Evolutionary conservation across 192 early-diverging fungal species (phyloP), one percentile per base, ranked within the genome.

Genomic region (Coemansia umbellata): DNA sequence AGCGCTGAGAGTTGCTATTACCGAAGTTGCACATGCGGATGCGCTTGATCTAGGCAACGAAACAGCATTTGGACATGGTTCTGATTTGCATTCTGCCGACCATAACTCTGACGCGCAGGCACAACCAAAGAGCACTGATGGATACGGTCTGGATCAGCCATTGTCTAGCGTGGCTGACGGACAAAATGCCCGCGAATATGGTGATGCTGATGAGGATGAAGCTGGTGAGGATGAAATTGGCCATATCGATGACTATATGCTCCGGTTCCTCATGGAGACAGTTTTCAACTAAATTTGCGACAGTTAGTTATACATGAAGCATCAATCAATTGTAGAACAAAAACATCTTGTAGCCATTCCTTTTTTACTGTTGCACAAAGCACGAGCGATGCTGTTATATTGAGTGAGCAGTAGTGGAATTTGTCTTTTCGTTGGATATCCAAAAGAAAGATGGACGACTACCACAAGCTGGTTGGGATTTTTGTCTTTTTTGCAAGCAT

Each of bases 231-330:
- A 63, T 9, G 76, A 71, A n/a, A 65, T 88, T 24, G 82, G 81
- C 8, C 85, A 87, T 58, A 81, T 90, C 23, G 88, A 90, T 53
- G 79, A 87, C 60, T 89, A 87, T 32, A 87, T 87, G 84, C 53
- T 85, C 21, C 78, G 84, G 21, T 85, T 85, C 33, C 36, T 74
- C 55, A 44, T 45, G 43, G 43, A 45, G 43, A 13, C 23, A 3
- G 43, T 45, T 4, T 45, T 45, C 21, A 45, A 45, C 17, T 45
- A 26, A 45, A 28, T n/a, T n/a, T n/a, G n/a, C n/a, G n/a, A n/a
- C n/a, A n/a, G n/a, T n/a, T n/a, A n/a, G n/a, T n/a, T n/a, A n/a
- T n/a, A n/a, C n/a, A n/a, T n/a, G n/a, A n/a, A n/a, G n/a, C n/a
- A n/a, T n/a, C n/a, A n/a, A n/a, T n/a, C n/a, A n/a, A n/a, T n/a